Conservation (phyloP, 805 yeast genomes). For the Wickerhamomyces canadensis region DNA sequence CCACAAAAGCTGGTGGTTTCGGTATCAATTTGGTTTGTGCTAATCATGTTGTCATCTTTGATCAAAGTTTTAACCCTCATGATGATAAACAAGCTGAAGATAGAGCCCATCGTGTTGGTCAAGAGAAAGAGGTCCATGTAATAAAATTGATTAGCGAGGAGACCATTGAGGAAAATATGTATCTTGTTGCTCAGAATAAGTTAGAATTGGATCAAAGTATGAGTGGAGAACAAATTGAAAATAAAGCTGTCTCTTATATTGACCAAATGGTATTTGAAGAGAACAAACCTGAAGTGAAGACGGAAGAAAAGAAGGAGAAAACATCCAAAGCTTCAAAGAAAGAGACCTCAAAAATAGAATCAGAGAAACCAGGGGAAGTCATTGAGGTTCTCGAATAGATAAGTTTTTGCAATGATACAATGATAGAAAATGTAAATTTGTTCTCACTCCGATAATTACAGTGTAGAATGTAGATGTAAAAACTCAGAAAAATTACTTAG, state of each 20-base stretch:
- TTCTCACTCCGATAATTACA: too few species aligned
- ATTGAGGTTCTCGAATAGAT: too few species aligned
- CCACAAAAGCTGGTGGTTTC: conserved; percentile 98
- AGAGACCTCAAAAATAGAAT: too few species aligned
- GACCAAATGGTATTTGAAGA: conserved; percentile 40
- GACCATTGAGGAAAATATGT: conserved; percentile 86
- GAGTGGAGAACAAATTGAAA: conserved; percentile 26
- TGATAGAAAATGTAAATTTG: too few species aligned
- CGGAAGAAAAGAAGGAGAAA: conserved; percentile 31
- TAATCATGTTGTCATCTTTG: conserved; percentile 84
- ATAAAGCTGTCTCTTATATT: conserved; percentile 17
- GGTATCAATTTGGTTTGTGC: conserved; percentile 97
- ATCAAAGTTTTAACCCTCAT: conserved; percentile 95
- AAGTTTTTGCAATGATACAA: too few species aligned
- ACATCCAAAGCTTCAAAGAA: conserved; percentile 21
- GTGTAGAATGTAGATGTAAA: too few species aligned
- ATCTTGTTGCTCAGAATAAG: conserved; percentile 82
- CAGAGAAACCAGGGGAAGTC: too few species aligned
- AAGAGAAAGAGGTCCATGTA: conserved; percentile 76
- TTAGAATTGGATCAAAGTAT: conserved; percentile 64
- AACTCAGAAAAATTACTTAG: neutral
- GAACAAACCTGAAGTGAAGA: neutral
- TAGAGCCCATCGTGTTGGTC: conserved; percentile 97
- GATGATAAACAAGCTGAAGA: conserved; percentile 99
- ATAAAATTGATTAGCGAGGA: conserved; percentile 64